Evolutionary conservation across 1,284 basidiomycete genomes (phyloP).

Genomic region (Puccinia brachypodii): DNA sequence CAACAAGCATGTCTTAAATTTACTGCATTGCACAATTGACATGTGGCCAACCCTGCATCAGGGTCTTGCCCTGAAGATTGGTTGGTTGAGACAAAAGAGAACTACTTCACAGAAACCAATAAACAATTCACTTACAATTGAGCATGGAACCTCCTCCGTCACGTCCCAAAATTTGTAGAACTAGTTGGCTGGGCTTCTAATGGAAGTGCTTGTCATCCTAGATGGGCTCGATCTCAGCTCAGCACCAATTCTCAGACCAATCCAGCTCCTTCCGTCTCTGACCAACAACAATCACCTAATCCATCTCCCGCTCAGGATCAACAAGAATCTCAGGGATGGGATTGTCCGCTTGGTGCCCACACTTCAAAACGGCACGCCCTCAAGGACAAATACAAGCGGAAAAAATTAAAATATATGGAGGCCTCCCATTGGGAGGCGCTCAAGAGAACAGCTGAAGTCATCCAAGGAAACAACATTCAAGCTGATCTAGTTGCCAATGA

Average conservation of each 20-base stretch:
- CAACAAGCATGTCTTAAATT: slow-evolving; percentile 1
- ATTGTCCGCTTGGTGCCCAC: not conserved
- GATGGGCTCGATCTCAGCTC: not conserved
- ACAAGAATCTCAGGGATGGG: not conserved
- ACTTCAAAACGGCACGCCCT: not conserved
- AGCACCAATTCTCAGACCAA: not conserved
- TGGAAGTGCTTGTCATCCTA: not conserved
- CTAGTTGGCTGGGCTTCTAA: not conserved
- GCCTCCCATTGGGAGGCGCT: not conserved
- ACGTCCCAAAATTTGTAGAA: not conserved
- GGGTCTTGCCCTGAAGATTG: not conserved
- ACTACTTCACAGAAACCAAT: not conserved
- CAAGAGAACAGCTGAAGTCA: not conserved
- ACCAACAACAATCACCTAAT: not conserved
- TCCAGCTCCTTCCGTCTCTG: no score
- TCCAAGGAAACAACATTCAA: not conserved
- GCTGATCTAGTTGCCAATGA: not conserved
- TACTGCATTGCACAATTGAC: not conserved
- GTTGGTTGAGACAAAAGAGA: not conserved
- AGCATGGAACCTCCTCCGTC: not conserved
- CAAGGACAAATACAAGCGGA: not conserved
- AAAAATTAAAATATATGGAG: not conserved
- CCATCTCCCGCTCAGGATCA: no score
- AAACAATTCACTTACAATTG: not conserved
- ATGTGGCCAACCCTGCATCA: not conserved